These are phyloP conservation scores for Calonectria pauciramosa DNA, from an alignment of 2,329 filamentous ascomycete species.

Conservation along the genomic window DNA sequence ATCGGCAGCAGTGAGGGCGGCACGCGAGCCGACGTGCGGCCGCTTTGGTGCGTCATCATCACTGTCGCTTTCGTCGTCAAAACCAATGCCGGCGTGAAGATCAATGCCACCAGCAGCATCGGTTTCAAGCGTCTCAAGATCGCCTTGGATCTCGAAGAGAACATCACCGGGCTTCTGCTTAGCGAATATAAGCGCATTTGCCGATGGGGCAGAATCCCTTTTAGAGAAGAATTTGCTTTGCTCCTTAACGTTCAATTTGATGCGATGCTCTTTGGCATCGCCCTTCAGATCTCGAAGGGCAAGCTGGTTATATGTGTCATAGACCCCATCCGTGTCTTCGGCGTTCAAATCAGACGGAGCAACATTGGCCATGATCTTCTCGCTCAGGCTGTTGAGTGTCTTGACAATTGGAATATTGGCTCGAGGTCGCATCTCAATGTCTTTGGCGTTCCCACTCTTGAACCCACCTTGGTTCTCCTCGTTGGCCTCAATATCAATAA, in stretches of 20 bases:
- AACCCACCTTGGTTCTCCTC: conserved; percentile 93
- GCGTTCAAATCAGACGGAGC: conserved; percentile 80
- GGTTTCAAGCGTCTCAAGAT: conserved; percentile 67
- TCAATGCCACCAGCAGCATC: conserved; percentile 67
- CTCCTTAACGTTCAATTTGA: conserved; percentile 89
- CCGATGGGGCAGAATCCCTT: conserved; percentile 62
- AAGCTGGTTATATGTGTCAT: conserved; percentile 82
- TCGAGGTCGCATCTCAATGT: conserved; percentile 89
- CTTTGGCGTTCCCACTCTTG: conserved; percentile 85
- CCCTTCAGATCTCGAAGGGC: conserved; percentile 84
- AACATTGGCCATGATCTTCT: conserved; percentile 93
- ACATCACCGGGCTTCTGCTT: conserved; percentile 79
- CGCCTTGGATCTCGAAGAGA: conserved; percentile 72
- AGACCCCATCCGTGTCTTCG: conserved; percentile 69
- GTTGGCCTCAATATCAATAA: conserved; percentile 93
- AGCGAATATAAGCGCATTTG: conserved; percentile 68
- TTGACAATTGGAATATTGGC: conserved; percentile 89
- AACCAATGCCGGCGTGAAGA: conserved; percentile 74
- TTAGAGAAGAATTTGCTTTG: conserved; percentile 86
- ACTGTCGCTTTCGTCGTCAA: conserved; percentile 78
- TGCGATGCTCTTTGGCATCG: conserved; percentile 79
- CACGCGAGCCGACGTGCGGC: conserved; percentile 77
- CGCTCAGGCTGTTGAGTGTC: conserved; percentile 89
- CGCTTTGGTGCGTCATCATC: conserved; percentile 70
- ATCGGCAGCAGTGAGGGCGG: conserved; percentile 74